These are phyloP conservation scores for Endocarpon pusillum DNA, from an alignment of 495 filamentous ascomycete species.

Conservation along the genomic window DNA sequence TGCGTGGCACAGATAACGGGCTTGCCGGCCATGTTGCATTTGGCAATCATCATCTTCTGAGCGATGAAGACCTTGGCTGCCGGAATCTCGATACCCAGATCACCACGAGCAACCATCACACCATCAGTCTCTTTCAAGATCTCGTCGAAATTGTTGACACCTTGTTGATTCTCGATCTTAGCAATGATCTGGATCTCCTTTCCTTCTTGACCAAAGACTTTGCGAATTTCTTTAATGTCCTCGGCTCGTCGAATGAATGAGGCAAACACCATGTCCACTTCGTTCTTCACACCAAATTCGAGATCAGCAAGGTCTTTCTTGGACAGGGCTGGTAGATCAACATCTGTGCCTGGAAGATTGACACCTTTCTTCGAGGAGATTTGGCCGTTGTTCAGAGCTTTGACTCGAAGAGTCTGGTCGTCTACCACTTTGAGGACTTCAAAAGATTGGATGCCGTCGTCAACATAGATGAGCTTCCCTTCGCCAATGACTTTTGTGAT, in stretches of 20 bases:
- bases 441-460: constrained; percentile 93
- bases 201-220: constrained; percentile 80
- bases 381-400: constrained; percentile 88
- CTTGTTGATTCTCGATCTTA: constrained; percentile 99
- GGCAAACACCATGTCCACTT: constrained; percentile 96
- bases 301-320: constrained; percentile 94
- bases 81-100: constrained; percentile 95
- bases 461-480: constrained; percentile 96
- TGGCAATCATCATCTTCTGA: constrained; percentile 99
- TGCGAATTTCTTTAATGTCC: constrained; percentile 83
- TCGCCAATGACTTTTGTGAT: constrained; percentile 91
- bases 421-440: constrained; percentile 79
- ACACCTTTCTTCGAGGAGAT: constrained; percentile 98
- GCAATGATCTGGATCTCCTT: constrained; percentile 97
- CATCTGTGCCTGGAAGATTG: constrained; percentile 95
- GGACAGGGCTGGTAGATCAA: constrained; percentile 93
- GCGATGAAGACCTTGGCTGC: constrained; percentile 96
- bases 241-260: constrained; percentile 90
- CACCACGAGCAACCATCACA: constrained; percentile 98
- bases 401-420: constrained; percentile 67
- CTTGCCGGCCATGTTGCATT: constrained; percentile 99
- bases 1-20: constrained; percentile 88
- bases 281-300: constrained; percentile 90
- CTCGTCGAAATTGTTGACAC: constrained; percentile 96
- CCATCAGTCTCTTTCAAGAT: constrained; percentile 93